Evolutionary conservation across 345 rosid species (phyloP), one percentile per base, ranked within the genome.

Genomic region (Hibiscus tridactylites): DNA sequence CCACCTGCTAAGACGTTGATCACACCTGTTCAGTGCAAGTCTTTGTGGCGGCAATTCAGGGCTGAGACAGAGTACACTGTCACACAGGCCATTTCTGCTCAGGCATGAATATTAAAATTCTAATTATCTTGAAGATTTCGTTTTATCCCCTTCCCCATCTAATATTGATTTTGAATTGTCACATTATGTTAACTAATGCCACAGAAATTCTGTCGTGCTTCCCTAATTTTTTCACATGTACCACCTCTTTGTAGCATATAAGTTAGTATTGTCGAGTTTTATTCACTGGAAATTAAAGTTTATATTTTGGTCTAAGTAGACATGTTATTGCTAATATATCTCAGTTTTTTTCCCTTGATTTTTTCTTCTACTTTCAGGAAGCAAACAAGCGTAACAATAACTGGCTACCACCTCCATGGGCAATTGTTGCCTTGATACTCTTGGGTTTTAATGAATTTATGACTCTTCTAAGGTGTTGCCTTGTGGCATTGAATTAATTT

Each of bases 351-450:
- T 31, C 4, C 33, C 33, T 3, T 31, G 33, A 31, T 31, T 31
- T 65, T 42, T 21, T 63, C 1, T 61, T 60, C 52, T 65, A 69
- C 79, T 79, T 83, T 73, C 93, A 96, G 99, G 99, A 96, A 88
- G 99, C 99, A 42, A 88, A 88, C 81, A 85, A 81, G 75, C 95
- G 96, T 70, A 90, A 79, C 74, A 92, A 91, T 90, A 96, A 89
- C 88, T 92, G 96, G 97, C 69, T 92, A 59, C 99, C 99, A 68
- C 99, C 99, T 77, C 97, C 99, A 80, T 92, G 99, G 99, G 99
- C 99, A 64, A 92, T 96, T 75, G 83, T 77, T 66, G 97, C 98
- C 10, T 56, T 96, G 81, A 50, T 87, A 42, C 79, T 92, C 77
- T 88, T 96, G 68, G 99, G 99, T 71, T 96, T 96, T 77, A 92